phyloP scores from a whole-genome alignment of 352 stramenopile genomes.

The Phytophthora palmivora region DNA sequence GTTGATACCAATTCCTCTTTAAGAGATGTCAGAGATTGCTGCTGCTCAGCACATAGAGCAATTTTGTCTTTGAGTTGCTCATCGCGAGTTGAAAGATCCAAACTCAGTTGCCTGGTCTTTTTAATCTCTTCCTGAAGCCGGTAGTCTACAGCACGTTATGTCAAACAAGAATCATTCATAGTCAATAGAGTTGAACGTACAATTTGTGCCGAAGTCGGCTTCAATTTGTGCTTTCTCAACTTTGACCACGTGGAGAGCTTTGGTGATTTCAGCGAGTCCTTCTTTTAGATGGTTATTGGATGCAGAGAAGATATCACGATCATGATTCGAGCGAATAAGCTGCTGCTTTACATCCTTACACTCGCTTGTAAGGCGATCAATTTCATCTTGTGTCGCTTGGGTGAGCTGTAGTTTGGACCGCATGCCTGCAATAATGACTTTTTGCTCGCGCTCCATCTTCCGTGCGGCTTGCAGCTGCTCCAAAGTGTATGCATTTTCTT shows the following conservation, averaged over 20 bases:
- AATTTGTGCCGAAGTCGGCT: conserved; percentile 71
- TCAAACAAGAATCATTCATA: conserved; percentile 11
- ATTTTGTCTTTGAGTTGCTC: conserved; percentile 55
- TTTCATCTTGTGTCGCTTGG: conserved; percentile 69
- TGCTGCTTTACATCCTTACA: conserved; percentile 75
- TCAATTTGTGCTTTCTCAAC: conserved; percentile 80
- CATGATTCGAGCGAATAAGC: conserved; percentile 71
- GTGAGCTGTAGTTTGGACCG: conserved; percentile 75
- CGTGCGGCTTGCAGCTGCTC: conserved; percentile 77
- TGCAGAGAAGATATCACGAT: conserved; percentile 79
- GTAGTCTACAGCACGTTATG: conserved; percentile 38
- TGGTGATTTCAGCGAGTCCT: conserved; percentile 69
- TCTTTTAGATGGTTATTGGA: conserved; percentile 83
- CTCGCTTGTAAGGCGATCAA: conserved; percentile 63
- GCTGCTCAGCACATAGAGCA: conserved; percentile 57
- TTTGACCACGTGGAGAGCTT: conserved; percentile 65
- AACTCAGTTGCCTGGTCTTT: conserved; percentile 50
- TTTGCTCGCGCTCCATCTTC: conserved; percentile 81
- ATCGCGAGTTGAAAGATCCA: conserved; percentile 52
- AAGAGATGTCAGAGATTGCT: conserved; percentile 61
- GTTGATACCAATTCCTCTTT: conserved; percentile 70
- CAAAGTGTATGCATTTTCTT: conserved; percentile 81
- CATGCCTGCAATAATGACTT: conserved; percentile 63
- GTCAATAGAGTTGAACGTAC: conserved; percentile 38
- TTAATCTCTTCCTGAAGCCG: conserved; percentile 78